Percentiles rank a stretch among this genome's conserved stretches.
Conservation (phyloP, 495 filamentous ascomycete genomes). For the Aspergillus bridgeri region DNA sequence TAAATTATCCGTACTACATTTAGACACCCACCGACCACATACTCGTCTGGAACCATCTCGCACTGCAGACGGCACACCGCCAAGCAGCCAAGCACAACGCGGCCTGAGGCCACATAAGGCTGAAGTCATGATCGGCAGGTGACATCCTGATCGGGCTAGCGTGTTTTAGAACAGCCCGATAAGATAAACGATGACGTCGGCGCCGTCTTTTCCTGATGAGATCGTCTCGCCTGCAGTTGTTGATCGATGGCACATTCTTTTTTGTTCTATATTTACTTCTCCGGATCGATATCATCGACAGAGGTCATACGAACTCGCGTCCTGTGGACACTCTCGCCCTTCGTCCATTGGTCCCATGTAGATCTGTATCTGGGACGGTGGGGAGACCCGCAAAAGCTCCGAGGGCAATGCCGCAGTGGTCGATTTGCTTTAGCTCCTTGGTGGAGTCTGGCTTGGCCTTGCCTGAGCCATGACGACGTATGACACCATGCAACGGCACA, state of each 20-base stretch:
- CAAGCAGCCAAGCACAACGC: neutral
- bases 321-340: neutral
- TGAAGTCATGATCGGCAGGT: constrained; percentile 3
- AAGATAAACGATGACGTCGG: neutral
- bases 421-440: too few species aligned
- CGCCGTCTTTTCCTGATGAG: too few species aligned
- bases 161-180: neutral
- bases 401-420: too few species aligned
- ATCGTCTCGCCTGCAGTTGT: too few species aligned
- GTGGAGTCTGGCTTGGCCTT: neutral
- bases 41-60: too few species aligned
- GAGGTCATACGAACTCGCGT: neutral
- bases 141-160: neutral
- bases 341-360: neutral
- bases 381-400: neutral
- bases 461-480: neutral
- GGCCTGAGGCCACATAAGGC: neutral
- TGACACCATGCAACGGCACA: neutral
- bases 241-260: too few species aligned
- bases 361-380: neutral
- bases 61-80: neutral
- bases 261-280: too few species aligned
- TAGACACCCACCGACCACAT: too few species aligned
- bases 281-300: too few species aligned
- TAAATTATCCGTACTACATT: too few species aligned